A percentile compares a stretch with the other conserved stretches of the same genome.
These are phyloP conservation scores for Warburgia ugandensis DNA, from an alignment of 164 flowering plant genomes.

Conservation along the genomic window DNA sequence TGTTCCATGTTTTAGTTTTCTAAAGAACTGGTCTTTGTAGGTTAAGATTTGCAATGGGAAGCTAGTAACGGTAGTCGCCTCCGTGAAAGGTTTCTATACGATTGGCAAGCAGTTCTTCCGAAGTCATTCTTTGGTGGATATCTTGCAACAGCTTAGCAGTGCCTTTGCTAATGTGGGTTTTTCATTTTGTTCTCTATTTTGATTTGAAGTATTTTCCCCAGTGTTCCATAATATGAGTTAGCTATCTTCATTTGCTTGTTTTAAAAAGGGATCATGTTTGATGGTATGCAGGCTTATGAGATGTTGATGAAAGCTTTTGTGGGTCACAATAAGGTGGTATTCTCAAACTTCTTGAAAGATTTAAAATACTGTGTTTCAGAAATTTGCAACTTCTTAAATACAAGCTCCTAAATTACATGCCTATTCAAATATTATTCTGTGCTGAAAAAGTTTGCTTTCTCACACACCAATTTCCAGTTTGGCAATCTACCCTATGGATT, in stretches of 20 bases:
- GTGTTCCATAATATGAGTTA: too few relatives aligned
- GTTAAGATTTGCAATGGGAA: slow-evolving; percentile 93
- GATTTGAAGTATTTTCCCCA: too few relatives aligned
- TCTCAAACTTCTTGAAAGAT: too few relatives aligned
- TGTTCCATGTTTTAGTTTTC: too few relatives aligned
- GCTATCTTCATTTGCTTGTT: too few relatives aligned
- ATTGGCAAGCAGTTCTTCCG: slow-evolving; percentile 53
- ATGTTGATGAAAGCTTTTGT: slow-evolving; percentile 80
- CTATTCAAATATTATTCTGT: too few relatives aligned
- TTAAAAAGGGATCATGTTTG: too few relatives aligned
- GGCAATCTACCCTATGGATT: slow-evolving; percentile 97
- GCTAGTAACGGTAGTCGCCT: slow-evolving; percentile 60
- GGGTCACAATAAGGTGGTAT: slow-evolving; percentile 82
- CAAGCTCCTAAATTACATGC: too few relatives aligned
- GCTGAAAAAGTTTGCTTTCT: background rate
- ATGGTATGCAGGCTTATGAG: slow-evolving; percentile 86
- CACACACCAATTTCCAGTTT: slow-evolving; percentile 42
- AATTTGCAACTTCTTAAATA: too few relatives aligned
- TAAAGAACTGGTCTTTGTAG: too few relatives aligned
- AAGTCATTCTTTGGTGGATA: slow-evolving; percentile 72
- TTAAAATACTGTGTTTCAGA: too few relatives aligned
- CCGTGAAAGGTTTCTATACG: slow-evolving; percentile 69
- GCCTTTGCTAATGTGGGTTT: slow-evolving; percentile 80
- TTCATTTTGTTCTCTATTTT: too few relatives aligned
- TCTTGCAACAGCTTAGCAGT: slow-evolving; percentile 83